Evolutionary conservation across 331 rosid genomes (phyloP).

Genomic region (Acacia concinna): DNA sequence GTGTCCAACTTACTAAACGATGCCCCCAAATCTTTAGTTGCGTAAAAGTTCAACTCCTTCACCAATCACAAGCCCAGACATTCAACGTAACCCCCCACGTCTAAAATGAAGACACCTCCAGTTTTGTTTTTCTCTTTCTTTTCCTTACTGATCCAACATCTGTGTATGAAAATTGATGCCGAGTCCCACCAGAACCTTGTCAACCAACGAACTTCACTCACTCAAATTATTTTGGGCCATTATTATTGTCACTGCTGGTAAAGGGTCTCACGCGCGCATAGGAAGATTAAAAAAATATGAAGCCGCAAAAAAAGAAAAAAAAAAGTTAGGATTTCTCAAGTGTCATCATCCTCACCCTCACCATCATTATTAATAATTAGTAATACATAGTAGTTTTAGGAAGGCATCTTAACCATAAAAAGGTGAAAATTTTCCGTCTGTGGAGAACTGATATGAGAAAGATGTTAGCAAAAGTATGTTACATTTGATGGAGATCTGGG

Average conservation of each 20-base stretch:
- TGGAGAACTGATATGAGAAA: neutral
- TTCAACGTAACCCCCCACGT: neutral
- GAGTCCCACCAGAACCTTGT: neutral
- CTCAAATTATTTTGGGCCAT: neutral
- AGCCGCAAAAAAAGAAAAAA: too few relatives aligned
- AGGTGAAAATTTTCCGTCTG: neutral
- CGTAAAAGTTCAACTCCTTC: slow-evolving; percentile 26
- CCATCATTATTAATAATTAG: neutral
- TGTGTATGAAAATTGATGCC: slow-evolving; percentile 3
- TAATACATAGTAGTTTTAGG: neutral
- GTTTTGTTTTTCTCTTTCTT: neutral
- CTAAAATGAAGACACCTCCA: neutral
- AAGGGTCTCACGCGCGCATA: neutral
- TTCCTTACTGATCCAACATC: neutral
- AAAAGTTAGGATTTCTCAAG: neutral
- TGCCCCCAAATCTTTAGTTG: slow-evolving; percentile 9
- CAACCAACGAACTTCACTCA: neutral
- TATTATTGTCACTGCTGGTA: neutral
- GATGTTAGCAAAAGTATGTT: neutral
- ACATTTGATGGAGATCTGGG: neutral
- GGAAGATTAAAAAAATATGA: neutral
- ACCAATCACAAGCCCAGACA: slow-evolving; percentile 13
- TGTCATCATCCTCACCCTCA: neutral
- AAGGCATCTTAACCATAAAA: neutral
- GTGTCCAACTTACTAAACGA: neutral